A percentile compares a stretch with the other conserved stretches of the same genome.
phyloP scores from a whole-genome alignment of 2,329 filamentous ascomycete species.

The Paramyrothecium sp. region DNA sequence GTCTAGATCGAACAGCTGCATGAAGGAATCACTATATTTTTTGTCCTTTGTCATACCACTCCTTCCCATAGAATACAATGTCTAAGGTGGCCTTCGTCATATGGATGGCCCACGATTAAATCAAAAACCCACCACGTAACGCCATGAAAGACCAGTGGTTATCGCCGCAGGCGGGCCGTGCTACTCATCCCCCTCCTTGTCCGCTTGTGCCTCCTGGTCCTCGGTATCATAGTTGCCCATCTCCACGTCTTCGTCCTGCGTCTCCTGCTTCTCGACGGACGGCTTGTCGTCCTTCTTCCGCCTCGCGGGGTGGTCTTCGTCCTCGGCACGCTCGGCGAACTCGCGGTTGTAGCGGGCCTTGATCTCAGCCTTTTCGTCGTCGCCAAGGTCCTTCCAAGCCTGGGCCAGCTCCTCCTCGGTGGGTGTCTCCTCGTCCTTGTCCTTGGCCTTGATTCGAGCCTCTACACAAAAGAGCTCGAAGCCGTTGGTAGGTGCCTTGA shows the following conservation, averaged over 20 bases:
- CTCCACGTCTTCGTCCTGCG: conserved; percentile 48
- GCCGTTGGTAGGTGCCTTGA: conserved; percentile 44
- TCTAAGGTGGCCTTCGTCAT: not conserved
- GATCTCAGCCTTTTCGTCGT: conserved; percentile 48
- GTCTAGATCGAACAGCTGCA: not conserved
- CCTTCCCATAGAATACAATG: not conserved
- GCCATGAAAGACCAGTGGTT: not conserved
- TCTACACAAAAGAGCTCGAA: conserved; percentile 57
- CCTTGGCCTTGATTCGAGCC: conserved; percentile 43
- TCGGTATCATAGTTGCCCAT: conserved; percentile 47
- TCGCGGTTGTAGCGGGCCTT: conserved; percentile 31
- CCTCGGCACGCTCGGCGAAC: conserved; percentile 19
- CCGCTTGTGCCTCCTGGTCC: conserved; percentile 33
- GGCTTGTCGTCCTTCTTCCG: conserved; percentile 16
- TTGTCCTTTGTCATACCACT: not conserved
- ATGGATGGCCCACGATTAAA: conserved; percentile 10
- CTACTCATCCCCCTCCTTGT: conserved; percentile 32
- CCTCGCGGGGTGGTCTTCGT: conserved; percentile 17
- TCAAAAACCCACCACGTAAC: conserved; percentile 13
- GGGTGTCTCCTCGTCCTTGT: conserved; percentile 37
- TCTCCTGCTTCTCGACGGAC: conserved; percentile 25
- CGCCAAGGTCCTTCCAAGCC: conserved; percentile 52
- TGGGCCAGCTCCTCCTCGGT: conserved; percentile 55
- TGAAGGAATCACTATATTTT: not conserved
- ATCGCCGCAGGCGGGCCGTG: not conserved